Percentiles rank a stretch among this genome's conserved stretches.
These are phyloP conservation scores for Sicyos edulis DNA, from an alignment of 306 rosid species.

Conservation along the genomic window DNA sequence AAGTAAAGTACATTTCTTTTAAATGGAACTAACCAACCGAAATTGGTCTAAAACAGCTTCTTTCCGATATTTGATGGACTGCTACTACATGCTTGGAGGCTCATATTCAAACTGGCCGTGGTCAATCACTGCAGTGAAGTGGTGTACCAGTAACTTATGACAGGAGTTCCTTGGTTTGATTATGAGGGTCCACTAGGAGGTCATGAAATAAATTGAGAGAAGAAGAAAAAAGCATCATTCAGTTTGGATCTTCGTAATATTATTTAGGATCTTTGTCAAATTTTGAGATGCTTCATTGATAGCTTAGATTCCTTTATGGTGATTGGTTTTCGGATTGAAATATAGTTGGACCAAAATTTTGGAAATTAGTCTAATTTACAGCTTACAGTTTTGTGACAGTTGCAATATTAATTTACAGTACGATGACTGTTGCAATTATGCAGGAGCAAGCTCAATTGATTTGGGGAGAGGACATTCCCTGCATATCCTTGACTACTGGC, in stretches of 20 bases:
- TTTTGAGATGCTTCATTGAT: neutral
- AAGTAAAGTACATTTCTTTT: no score
- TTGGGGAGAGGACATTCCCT: constrained; percentile 77
- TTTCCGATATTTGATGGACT: neutral
- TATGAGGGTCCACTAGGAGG: constrained; percentile 5
- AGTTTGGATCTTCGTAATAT: neutral
- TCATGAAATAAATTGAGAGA: neutral
- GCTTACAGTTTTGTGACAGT: neutral
- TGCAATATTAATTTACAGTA: neutral
- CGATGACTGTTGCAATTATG: constrained; percentile 7
- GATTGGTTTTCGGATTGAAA: neutral
- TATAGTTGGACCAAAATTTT: constrained; percentile 4
- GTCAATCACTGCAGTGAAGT: neutral
- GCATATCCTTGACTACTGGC: constrained; percentile 67
- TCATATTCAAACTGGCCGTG: constrained; percentile 7
- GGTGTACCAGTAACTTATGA: neutral
- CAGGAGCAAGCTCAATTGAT: constrained; percentile 67
- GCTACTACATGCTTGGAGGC: neutral
- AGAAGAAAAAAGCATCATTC: neutral
- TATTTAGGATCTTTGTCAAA: neutral
- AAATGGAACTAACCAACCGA: neutral
- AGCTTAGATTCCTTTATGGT: neutral
- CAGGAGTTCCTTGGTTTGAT: neutral
- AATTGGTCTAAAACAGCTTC: neutral
- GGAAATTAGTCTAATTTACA: neutral